Evolutionary conservation across 768 basidiomycete species (phyloP).

Genomic region (Rhizopogon salebrosus): DNA sequence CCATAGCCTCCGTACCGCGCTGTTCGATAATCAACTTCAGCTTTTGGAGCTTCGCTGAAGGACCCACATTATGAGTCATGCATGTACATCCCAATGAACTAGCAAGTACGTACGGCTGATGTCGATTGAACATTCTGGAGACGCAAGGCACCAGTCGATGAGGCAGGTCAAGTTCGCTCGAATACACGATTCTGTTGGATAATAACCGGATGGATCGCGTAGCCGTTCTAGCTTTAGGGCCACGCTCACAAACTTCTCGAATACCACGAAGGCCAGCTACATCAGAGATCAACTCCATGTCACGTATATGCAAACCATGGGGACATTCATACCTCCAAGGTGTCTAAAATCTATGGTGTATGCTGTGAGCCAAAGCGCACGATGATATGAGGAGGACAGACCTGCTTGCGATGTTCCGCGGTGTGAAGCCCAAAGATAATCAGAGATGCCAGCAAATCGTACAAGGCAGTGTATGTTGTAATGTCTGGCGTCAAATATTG

Average conservation of each 20-base stretch:
- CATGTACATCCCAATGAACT: neutral
- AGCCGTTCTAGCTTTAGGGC: neutral
- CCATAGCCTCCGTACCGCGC: no score
- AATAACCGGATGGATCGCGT: neutral
- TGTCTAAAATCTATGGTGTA: neutral
- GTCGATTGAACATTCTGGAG: neutral
- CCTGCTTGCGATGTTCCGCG: neutral
- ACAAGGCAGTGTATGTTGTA: neutral
- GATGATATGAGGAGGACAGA: neutral
- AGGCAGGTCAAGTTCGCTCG: neutral
- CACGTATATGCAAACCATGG: no score
- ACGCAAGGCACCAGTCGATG: neutral
- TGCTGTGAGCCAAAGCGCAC: neutral
- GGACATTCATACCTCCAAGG: neutral
- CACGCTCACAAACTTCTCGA: neutral
- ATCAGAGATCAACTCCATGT: neutral
- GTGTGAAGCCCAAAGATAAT: neutral
- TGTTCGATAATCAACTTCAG: no score
- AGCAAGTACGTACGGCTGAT: neutral
- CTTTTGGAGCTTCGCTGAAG: no score
- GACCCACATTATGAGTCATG: neutral
- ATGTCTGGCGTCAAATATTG: neutral
- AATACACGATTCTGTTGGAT: neutral
- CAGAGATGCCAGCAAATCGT: neutral
- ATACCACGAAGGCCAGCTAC: neutral